Evolutionary conservation across 768 basidiomycete species (phyloP).

Genomic region (Leccinum disarticulatum): DNA sequence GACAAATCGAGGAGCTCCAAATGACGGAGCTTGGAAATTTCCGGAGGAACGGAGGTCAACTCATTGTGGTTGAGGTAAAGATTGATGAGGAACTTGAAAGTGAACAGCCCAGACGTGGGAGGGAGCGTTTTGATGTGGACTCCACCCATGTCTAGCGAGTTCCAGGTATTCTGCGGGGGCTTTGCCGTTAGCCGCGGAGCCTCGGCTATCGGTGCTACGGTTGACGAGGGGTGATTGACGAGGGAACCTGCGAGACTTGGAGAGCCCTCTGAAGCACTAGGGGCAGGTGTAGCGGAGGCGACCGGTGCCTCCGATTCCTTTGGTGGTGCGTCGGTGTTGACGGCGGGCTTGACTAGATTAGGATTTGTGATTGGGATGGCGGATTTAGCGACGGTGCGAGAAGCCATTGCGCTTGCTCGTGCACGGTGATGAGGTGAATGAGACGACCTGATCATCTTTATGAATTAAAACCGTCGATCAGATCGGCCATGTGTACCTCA

Average conservation of each 20-base stretch:
- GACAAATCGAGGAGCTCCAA: constrained; percentile 91
- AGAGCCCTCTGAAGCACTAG: constrained; percentile 35
- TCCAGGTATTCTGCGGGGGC: constrained; percentile 81
- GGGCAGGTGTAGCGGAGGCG: constrained; percentile 32
- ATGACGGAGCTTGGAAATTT: constrained; percentile 81
- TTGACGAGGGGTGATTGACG: constrained; percentile 70
- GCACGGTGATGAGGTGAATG: constrained; percentile 93
- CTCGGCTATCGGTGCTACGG: constrained; percentile 69
- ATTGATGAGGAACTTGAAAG: constrained; percentile 89
- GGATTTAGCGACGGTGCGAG: constrained; percentile 80
- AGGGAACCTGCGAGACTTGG: constrained; percentile 34
- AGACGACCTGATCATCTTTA: constrained; percentile 78
- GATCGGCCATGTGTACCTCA: constrained; percentile 18
- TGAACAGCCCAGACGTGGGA: constrained; percentile 67
- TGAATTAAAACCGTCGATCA: constrained; percentile 22
- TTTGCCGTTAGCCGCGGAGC: constrained; percentile 64
- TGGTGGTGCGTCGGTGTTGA: constrained; percentile 26
- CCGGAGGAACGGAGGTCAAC: constrained; percentile 72
- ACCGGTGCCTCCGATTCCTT: constrained; percentile 33
- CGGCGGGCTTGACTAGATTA: constrained; percentile 56
- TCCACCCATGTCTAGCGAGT: constrained; percentile 93
- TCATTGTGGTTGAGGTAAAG: constrained; percentile 97
- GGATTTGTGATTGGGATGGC: constrained; percentile 93
- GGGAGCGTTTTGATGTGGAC: constrained; percentile 91
- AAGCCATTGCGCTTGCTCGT: constrained; percentile 91